Evolutionary conservation across 805 yeast genomes (phyloP), one percentile per base, ranked within the genome.

Genomic region (Dipodascus geniculatus): DNA sequence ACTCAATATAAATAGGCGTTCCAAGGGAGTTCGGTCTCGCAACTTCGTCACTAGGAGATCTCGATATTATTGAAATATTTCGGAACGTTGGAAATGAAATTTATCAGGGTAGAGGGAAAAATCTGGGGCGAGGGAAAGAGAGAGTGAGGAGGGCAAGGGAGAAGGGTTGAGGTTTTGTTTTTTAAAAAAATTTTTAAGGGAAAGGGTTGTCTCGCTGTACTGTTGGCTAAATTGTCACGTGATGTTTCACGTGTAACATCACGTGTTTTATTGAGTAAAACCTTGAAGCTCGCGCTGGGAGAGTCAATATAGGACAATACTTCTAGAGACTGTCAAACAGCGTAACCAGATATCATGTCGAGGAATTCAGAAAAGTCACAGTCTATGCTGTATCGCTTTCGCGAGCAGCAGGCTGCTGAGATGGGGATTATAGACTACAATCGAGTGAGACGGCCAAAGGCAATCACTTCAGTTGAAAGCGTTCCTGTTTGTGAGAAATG

Each of bases 331-430:
- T 28, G 33, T 6, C 11, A 28, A 6, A 28, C 6, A 11, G 33
- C 33, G 11, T 6, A 28, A 28, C 9, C 11, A 28, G 33, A 20
- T n/a, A 50, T 22, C 35, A 86, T 87, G 95, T 83, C 93, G 33
- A 70, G 93, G 56, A 85, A 85, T 63, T 75, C 76, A 35, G 95
- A 87, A 60, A 85, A 82, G 62, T 83, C 91, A 2, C 85, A 84
- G 64, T 78, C 89, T 0, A 75, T 82, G 52, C 76, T 87, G 53
- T 79, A 78, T 59, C 71, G 88, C 50, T 82, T 74, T 63, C 83
- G 84, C 51, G 83, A 78, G 48, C 79, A 77, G 56, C 79, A 79
- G 62, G 82, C 80, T 3, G 77, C 72, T 48, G 80, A 80, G 47
- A 67, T 74, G 3, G 88, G 87, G 0, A 77, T 79, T 48, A 69